phyloP scores from a whole-genome alignment of 192 early-diverging fungal species.

The Radiomyces spectabilis region DNA sequence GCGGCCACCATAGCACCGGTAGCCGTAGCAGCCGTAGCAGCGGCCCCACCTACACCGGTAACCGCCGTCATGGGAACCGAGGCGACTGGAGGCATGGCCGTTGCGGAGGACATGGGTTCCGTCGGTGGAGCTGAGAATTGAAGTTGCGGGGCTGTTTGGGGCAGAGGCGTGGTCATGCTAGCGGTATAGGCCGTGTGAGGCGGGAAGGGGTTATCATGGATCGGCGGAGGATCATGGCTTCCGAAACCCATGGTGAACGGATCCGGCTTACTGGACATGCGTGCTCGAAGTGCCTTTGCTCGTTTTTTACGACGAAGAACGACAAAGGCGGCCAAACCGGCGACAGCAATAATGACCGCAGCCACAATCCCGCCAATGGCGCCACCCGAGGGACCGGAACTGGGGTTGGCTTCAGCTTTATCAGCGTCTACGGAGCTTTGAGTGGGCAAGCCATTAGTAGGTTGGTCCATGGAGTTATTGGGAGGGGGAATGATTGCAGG shows the following conservation, averaged over 20 bases:
- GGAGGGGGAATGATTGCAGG: no score
- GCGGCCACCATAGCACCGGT: neutral
- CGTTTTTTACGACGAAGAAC: constrained; percentile 12
- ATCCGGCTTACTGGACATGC: constrained; percentile 11
- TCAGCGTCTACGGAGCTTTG: neutral
- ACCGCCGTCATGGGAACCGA: neutral
- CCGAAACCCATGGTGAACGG: constrained; percentile 31
- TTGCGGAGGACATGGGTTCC: neutral
- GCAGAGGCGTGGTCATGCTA: neutral
- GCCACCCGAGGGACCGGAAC: constrained; percentile 11
- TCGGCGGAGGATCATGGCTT: constrained; percentile 5
- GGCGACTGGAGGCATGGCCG: neutral
- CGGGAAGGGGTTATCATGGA: neutral
- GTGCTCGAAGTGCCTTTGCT: neutral
- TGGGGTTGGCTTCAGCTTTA: neutral
- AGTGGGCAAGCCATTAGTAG: no score
- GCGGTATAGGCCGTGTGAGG: neutral
- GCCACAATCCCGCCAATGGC: constrained; percentile 25
- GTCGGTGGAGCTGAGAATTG: neutral
- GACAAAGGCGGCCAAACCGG: constrained; percentile 15
- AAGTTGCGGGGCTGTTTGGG: neutral
- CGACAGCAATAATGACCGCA: constrained; percentile 8
- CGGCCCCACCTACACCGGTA: neutral
- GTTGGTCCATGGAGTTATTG: no score
- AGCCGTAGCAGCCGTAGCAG: neutral